Evolutionary conservation across 192 early-diverging fungal species (phyloP).

Genomic region (Gamsiella multidivaricata): DNA sequence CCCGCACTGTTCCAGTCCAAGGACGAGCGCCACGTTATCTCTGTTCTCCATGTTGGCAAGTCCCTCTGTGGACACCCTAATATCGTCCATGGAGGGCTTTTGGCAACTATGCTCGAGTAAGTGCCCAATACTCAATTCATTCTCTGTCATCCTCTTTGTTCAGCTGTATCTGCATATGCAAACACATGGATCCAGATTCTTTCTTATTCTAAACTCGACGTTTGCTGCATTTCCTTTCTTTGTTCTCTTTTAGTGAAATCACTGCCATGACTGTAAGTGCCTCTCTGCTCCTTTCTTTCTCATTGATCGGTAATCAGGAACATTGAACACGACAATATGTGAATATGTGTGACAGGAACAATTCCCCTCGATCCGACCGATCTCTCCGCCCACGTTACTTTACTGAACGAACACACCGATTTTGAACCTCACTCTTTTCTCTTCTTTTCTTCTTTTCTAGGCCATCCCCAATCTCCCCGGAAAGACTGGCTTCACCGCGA

Average conservation of each 20-base stretch:
- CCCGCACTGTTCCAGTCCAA: conserved; percentile 67
- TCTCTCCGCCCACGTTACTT: too few species aligned
- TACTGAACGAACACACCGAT: too few species aligned
- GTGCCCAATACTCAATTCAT: conserved; percentile 29
- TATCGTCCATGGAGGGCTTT: conserved; percentile 83
- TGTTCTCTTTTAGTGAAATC: conserved; percentile 33
- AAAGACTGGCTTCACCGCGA: conserved; percentile 78
- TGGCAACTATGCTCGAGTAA: conserved; percentile 73
- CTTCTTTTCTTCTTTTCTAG: conserved; percentile 18
- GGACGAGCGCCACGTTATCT: conserved; percentile 49
- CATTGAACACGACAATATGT: too few species aligned
- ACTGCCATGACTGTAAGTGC: conserved; percentile 51
- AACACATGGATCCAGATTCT: too few species aligned
- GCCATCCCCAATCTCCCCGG: conserved; percentile 69
- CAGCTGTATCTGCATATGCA: too few species aligned
- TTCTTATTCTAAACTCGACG: not conserved
- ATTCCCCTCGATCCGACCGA: too few species aligned
- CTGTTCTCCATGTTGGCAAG: conserved; percentile 74
- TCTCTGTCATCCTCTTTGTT: too few species aligned
- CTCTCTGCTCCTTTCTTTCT: not conserved
- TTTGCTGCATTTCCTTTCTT: not conserved
- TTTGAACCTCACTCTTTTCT: not conserved
- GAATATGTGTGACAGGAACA: too few species aligned
- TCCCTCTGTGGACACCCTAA: conserved; percentile 79
- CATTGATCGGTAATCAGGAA: conserved; percentile 58